Conservation (phyloP, 805 yeast genomes). For the Clavispora carvajalis region DNA sequence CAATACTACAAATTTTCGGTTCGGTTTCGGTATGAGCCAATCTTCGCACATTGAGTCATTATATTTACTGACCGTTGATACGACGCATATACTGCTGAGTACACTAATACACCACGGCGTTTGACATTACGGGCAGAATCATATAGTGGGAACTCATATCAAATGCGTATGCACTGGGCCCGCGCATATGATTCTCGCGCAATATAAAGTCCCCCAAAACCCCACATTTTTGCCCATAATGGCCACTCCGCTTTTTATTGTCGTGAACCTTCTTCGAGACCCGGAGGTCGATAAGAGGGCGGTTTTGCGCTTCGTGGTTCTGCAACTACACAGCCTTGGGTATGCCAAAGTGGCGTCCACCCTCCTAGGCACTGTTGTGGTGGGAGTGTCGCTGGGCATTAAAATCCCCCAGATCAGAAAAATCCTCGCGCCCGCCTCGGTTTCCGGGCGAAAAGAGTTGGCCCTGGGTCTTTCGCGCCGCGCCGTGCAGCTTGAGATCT, state of each 20-base stretch:
- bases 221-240: not conserved
- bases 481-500: conserved; percentile 31
- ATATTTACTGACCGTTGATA: no score
- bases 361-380: conserved; percentile 28
- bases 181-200: conserved; percentile 2
- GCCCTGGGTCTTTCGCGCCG: conserved; percentile 34
- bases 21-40: no score
- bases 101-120: no score
- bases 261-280: conserved; percentile 31
- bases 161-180: not conserved
- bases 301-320: conserved; percentile 32
- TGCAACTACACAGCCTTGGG: conserved; percentile 31
- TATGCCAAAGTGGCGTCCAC: conserved; percentile 29
- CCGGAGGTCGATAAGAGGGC: conserved; percentile 37
- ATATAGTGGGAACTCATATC: no score
- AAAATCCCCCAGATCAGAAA: conserved; percentile 38
- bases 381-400: conserved; percentile 34
- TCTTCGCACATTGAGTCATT: no score
- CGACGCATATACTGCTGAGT: no score
- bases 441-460: conserved; percentile 23
- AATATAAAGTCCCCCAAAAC: not conserved
- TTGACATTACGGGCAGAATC: no score
- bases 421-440: conserved; percentile 23
- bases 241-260: conserved; percentile 21
- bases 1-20: no score